phyloP scores from a whole-genome alignment of 192 early-diverging fungal species.

The Backusella psychrophila region DNA sequence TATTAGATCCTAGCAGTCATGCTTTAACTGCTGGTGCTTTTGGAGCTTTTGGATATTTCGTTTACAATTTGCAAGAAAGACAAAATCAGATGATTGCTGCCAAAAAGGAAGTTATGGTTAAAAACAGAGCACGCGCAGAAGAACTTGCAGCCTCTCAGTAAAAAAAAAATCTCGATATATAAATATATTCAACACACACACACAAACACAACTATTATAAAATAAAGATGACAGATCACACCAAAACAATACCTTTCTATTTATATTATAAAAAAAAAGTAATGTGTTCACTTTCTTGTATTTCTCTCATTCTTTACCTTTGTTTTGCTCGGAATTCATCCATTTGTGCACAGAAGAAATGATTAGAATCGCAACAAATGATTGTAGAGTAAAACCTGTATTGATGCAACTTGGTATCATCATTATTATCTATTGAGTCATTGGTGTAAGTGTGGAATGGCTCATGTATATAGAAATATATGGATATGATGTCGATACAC shows the following conservation, averaged over 20 bases:
- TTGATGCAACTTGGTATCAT: too few relatives aligned
- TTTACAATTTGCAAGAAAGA: constrained; percentile 34
- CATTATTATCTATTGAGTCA: background rate
- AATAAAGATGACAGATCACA: background rate
- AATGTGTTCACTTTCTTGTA: background rate
- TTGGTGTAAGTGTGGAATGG: background rate
- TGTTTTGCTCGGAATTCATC: background rate
- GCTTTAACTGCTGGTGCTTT: constrained; percentile 31
- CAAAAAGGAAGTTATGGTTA: constrained; percentile 37
- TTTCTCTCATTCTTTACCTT: background rate
- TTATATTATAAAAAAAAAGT: background rate
- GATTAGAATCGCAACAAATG: background rate
- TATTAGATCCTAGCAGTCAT: constrained; percentile 29
- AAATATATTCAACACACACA: background rate
- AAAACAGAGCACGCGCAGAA: constrained; percentile 38
- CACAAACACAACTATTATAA: constrained; percentile 3
- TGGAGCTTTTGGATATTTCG: constrained; percentile 35
- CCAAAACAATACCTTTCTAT: constrained; percentile 2
- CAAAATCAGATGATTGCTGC: constrained; percentile 28
- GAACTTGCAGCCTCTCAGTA: constrained; percentile 24
- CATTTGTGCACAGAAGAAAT: background rate
- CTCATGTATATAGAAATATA: too few relatives aligned
- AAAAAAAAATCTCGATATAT: background rate
- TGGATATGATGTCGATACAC: too few relatives aligned
- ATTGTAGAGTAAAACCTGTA: too few relatives aligned